phyloP scores from a whole-genome alignment of 768 basidiomycete species.

The Tubosaeta sp. region DNA sequence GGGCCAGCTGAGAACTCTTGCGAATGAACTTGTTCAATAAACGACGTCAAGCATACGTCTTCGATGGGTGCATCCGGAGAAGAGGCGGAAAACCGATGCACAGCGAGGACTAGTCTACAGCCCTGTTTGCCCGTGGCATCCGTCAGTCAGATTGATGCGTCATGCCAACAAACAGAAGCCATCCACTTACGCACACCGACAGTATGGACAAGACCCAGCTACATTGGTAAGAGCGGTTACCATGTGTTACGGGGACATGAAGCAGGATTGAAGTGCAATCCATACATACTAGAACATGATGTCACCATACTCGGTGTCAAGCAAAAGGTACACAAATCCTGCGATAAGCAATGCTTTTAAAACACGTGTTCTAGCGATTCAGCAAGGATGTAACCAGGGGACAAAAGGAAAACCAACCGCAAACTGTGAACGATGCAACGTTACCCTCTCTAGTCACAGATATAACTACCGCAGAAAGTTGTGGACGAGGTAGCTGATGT shows the following conservation, averaged over 20 bases:
- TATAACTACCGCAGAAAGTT: not conserved
- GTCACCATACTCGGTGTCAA: conserved; percentile 4
- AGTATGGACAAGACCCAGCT: conserved; percentile 8
- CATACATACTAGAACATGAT: conserved; percentile 13
- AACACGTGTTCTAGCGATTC: not conserved
- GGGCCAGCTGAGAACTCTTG: not conserved
- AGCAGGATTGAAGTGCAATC: not conserved
- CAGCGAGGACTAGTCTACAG: conserved; percentile 5
- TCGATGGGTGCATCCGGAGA: not conserved
- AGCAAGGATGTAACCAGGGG: not conserved
- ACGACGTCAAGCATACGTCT: not conserved
- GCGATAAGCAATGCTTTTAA: conserved; percentile 1
- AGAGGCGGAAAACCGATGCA: not conserved
- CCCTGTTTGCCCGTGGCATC: not conserved
- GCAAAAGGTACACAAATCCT: conserved; percentile 2
- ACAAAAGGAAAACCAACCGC: not conserved
- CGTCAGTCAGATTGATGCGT: not conserved
- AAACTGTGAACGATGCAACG: not conserved
- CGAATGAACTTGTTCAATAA: not conserved
- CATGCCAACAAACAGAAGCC: not conserved
- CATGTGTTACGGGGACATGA: not conserved
- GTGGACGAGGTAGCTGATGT: not conserved
- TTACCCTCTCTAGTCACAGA: conserved; percentile 5
- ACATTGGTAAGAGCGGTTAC: not conserved
- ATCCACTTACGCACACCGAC: conserved; percentile 6